Percentiles rank a stretch among this genome's conserved stretches.
phyloP scores from a whole-genome alignment of 192 early-diverging fungal genomes.

The Coemansia reversa region DNA sequence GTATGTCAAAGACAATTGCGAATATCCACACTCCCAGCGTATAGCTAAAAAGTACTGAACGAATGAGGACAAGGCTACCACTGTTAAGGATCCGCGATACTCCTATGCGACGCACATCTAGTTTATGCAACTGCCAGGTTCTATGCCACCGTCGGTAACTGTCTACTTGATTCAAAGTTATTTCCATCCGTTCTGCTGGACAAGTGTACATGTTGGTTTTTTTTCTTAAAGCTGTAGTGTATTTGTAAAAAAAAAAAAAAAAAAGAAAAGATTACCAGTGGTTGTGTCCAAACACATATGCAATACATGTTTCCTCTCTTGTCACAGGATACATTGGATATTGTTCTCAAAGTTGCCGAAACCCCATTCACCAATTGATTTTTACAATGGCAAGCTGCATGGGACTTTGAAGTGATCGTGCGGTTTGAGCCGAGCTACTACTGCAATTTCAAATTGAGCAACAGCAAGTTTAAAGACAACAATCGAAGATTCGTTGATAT shows the following conservation, averaged over 20 bases:
- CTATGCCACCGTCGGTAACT: conserved; percentile 19
- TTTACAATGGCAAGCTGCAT: background rate
- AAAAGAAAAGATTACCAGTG: too few relatives aligned
- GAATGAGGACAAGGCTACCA: conserved; percentile 7
- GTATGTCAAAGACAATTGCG: conserved; percentile 20
- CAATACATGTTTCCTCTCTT: too few relatives aligned
- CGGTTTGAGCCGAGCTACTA: background rate
- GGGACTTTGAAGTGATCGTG: background rate
- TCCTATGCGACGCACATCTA: conserved; percentile 28
- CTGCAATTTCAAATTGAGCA: too few relatives aligned
- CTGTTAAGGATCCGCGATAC: conserved; percentile 23
- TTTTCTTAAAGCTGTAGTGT: background rate
- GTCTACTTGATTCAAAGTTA: background rate
- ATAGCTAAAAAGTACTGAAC: conserved; percentile 29
- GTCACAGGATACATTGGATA: too few relatives aligned
- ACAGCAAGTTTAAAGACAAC: too few relatives aligned
- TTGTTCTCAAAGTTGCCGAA: too few relatives aligned
- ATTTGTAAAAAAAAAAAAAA: background rate
- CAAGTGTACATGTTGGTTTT: conserved; percentile 7
- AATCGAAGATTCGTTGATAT: background rate
- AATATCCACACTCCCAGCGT: conserved; percentile 34
- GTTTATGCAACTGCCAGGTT: conserved; percentile 18
- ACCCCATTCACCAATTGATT: too few relatives aligned
- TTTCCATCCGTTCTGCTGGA: background rate
- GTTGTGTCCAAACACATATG: too few relatives aligned